A percentile compares a stretch with the other conserved stretches of the same genome.
Evolutionary conservation across 2,329 filamentous ascomycete species (phyloP).

Genomic region (Phaeosphaeriaceae sp.): DNA sequence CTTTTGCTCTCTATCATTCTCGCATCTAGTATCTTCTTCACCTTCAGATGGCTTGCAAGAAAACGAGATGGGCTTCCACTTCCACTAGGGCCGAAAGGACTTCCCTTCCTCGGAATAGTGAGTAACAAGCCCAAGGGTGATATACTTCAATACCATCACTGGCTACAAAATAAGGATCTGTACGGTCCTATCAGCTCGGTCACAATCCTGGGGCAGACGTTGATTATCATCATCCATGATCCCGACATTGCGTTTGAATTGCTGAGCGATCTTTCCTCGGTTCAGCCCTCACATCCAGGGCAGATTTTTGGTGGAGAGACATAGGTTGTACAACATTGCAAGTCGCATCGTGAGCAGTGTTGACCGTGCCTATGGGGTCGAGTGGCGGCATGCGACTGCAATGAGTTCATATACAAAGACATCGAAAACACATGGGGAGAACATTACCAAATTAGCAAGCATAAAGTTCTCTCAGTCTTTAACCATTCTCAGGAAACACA

Average conservation of each 20-base stretch:
- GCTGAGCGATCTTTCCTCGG: conserved; percentile 26
- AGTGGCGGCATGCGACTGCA: conserved; percentile 26
- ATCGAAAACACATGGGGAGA: conserved; percentile 31
- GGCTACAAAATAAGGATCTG: conserved; percentile 52
- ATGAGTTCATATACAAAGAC: conserved; percentile 19
- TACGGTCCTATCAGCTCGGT: conserved; percentile 34
- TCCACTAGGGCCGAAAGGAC: conserved; percentile 59
- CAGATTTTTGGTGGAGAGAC: conserved; percentile 6
- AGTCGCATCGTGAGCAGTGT: conserved; percentile 33
- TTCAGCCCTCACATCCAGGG: conserved; percentile 30
- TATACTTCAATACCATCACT: conserved; percentile 51
- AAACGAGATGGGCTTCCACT: conserved; percentile 27
- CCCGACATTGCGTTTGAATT: conserved; percentile 29
- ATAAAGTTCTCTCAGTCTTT: conserved; percentile 22
- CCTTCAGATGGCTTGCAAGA: not conserved
- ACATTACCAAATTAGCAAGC: conserved; percentile 30
- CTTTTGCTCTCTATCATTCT: not conserved
- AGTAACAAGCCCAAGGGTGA: conserved; percentile 54
- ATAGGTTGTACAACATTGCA: not conserved
- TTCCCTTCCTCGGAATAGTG: conserved; percentile 60
- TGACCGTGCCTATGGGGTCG: conserved; percentile 39
- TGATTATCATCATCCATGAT: conserved; percentile 35
- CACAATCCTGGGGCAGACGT: conserved; percentile 31
- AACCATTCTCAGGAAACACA: conserved; percentile 30
- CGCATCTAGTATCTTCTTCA: not conserved